These are phyloP conservation scores for Gaertneriomyces semiglobifer DNA, from an alignment of 192 early-diverging fungal genomes.

Conservation along the genomic window DNA sequence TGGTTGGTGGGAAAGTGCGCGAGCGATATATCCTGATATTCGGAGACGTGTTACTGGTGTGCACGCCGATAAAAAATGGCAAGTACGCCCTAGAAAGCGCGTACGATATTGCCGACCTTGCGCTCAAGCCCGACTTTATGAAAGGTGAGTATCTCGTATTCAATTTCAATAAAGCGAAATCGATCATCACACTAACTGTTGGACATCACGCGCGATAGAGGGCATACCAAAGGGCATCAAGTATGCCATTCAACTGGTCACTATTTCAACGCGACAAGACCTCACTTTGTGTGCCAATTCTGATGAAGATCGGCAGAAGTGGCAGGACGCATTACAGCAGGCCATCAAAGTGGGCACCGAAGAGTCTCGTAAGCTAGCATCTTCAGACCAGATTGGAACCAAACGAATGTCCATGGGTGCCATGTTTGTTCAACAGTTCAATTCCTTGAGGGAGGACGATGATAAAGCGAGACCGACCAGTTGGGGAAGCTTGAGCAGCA, in stretches of 20 bases:
- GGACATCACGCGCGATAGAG: constrained; percentile 2
- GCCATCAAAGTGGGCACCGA: constrained; percentile 24
- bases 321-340: constrained; percentile 33
- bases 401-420: constrained; percentile 20
- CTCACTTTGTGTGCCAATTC: constrained; percentile 6
- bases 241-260: constrained; percentile 25
- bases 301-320: constrained; percentile 31
- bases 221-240: constrained; percentile 29
- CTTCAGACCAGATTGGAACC: constrained; percentile 9
- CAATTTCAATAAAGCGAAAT: no score
- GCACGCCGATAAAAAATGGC: constrained; percentile 35
- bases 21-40: constrained; percentile 51
- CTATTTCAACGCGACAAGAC: constrained; percentile 2
- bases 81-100: constrained; percentile 40
- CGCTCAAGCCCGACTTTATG: constrained; percentile 29
- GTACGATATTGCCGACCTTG: constrained; percentile 31
- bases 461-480: constrained; percentile 12
- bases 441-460: background rate
- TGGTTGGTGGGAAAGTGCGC: constrained; percentile 38
- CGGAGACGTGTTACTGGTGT: constrained; percentile 47
- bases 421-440: constrained; percentile 19
- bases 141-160: constrained; percentile 8
- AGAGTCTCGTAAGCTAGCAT: background rate
- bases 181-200: no score
- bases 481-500: constrained; percentile 22